A percentile compares a stretch with the other conserved stretches of the same genome.
Conservation (phyloP, 2,329 filamentous ascomycete genomes). For the Fusarium irregulare region DNA sequence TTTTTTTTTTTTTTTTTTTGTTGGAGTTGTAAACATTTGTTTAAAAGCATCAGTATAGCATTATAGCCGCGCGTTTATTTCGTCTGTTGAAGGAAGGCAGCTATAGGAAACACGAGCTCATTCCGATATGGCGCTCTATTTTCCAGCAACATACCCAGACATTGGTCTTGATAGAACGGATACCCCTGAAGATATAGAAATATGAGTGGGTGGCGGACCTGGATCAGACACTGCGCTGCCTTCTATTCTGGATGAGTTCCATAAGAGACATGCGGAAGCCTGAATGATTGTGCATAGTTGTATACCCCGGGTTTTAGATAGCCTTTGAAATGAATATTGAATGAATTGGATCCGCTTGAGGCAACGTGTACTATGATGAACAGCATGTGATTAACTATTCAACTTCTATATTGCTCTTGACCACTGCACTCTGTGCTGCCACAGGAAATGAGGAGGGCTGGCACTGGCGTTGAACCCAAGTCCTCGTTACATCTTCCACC, state of each 20-base stretch:
- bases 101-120: not conserved
- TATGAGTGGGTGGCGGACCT: conserved; percentile 3
- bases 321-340: conserved; percentile 12
- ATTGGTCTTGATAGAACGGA: conserved; percentile 39
- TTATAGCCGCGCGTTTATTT: conserved; percentile 14
- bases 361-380: not conserved
- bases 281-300: conserved; percentile 14
- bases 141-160: conserved; percentile 25
- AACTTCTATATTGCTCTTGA: not conserved
- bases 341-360: not conserved
- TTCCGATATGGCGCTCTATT: conserved; percentile 5
- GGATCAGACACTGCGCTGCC: not conserved
- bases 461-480: conserved; percentile 9
- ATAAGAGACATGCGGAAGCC: conserved; percentile 1
- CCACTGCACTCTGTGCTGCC: not conserved
- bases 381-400: not conserved
- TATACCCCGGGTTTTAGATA: conserved; percentile 25
- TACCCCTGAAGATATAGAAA: conserved; percentile 31
- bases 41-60: conserved; percentile 27
- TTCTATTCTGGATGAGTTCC: not conserved
- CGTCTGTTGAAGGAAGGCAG: not conserved
- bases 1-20: conserved; percentile 10
- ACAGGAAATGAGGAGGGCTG: conserved; percentile 1
- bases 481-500: conserved; percentile 7
- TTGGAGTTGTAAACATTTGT: conserved; percentile 23